These are phyloP conservation scores for Dichotomopilus funicola DNA, from an alignment of 2,329 filamentous ascomycete species.

Conservation along the genomic window DNA sequence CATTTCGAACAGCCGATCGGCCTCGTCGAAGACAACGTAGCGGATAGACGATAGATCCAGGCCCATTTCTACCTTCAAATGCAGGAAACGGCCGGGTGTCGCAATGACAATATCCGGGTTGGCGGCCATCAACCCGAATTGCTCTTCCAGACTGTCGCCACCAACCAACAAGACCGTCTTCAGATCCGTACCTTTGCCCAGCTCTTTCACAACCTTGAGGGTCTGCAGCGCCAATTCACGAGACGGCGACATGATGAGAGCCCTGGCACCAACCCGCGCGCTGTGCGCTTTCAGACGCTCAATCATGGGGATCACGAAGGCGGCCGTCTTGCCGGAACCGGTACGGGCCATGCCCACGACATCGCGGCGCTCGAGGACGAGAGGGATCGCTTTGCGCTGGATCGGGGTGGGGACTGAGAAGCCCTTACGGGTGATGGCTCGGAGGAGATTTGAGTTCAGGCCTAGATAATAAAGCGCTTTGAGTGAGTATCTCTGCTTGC, in stretches of 20 bases:
- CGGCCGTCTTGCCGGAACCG: constrained; percentile 97
- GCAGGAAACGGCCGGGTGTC: constrained; percentile 90
- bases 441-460: constrained; percentile 73
- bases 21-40: constrained; percentile 97
- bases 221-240: constrained; percentile 93
- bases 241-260: constrained; percentile 83
- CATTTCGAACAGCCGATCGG: constrained; percentile 96
- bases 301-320: constrained; percentile 98
- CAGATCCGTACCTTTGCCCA: constrained; percentile 83
- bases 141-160: constrained; percentile 91
- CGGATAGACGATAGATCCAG: constrained; percentile 83
- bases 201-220: constrained; percentile 91
- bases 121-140: constrained; percentile 84
- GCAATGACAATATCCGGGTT: constrained; percentile 98
- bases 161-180: constrained; percentile 87
- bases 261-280: constrained; percentile 76
- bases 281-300: constrained; percentile 87
- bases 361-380: constrained; percentile 84
- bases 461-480: constrained; percentile 37
- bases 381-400: constrained; percentile 90
- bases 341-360: constrained; percentile 99
- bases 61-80: constrained; percentile 94
- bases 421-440: constrained; percentile 87
- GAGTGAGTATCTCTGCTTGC: neutral
- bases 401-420: constrained; percentile 96